These are phyloP conservation scores for Decorospora gaudefroyi DNA, from an alignment of 2,329 filamentous ascomycete genomes.

Conservation along the genomic window DNA sequence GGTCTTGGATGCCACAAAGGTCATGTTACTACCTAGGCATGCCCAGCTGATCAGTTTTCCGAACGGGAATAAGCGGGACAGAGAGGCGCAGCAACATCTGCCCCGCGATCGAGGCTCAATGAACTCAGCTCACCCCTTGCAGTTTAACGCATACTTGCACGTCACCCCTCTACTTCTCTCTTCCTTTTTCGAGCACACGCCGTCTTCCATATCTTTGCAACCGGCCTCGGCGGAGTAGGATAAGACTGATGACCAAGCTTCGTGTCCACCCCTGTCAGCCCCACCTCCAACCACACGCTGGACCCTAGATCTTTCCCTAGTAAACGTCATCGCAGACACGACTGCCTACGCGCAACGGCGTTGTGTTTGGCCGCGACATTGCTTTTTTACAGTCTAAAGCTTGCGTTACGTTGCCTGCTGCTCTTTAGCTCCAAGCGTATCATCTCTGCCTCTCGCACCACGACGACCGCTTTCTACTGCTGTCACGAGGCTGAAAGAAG, in stretches of 20 bases:
- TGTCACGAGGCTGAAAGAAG: background rate
- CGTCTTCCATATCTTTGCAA: background rate
- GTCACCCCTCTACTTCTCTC: background rate
- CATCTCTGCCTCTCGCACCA: background rate
- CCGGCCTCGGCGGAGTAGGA: background rate
- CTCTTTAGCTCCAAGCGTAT: background rate
- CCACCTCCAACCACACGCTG: conserved; percentile 15
- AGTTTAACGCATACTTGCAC: background rate
- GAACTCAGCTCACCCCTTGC: conserved; percentile 13
- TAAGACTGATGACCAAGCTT: conserved; percentile 11
- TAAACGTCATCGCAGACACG: conserved; percentile 19
- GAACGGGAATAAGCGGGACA: conserved; percentile 9
- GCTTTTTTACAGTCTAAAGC: conserved; percentile 5
- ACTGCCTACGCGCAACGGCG: conserved; percentile 22
- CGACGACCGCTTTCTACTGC: background rate
- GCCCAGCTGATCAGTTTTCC: conserved; percentile 6
- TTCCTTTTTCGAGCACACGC: background rate
- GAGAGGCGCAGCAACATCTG: conserved; percentile 22
- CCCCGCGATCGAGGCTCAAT: conserved; percentile 11
- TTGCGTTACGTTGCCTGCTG: background rate
- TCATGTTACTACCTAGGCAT: conserved; percentile 4
- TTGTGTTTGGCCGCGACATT: conserved; percentile 16
- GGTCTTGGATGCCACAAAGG: conserved; percentile 2
- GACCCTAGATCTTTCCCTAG: conserved; percentile 14
- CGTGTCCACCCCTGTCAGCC: conserved; percentile 8